phyloP scores from a whole-genome alignment of 2,329 filamentous ascomycete genomes.

The Ascomycota sp. region DNA sequence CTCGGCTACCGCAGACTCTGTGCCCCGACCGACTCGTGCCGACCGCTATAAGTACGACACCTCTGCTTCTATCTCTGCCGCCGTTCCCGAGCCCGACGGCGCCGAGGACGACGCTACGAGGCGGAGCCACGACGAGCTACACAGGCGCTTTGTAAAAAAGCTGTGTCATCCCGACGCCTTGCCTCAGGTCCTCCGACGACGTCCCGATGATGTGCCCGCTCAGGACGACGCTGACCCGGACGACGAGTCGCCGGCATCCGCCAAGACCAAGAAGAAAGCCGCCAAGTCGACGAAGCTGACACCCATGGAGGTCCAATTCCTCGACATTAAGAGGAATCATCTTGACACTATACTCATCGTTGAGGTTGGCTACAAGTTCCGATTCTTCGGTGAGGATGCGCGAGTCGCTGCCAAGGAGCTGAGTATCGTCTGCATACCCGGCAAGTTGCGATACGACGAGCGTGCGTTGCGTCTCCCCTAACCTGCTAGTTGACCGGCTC shows the following conservation, averaged over 20 bases:
- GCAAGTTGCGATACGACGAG: conserved; percentile 85
- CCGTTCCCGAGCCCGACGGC: conserved; percentile 14
- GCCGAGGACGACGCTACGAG: conserved; percentile 27
- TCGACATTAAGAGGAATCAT: conserved; percentile 83
- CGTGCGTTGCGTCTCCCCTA: conserved; percentile 22
- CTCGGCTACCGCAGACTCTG: conserved; percentile 3
- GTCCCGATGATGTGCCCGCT: conserved; percentile 27
- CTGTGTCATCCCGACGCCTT: conserved; percentile 71
- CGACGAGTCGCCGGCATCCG: conserved; percentile 21
- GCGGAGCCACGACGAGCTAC: conserved; percentile 46
- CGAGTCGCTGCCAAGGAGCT: conserved; percentile 71
- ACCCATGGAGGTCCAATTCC: conserved; percentile 77
- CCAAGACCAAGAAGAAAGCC: conserved; percentile 41
- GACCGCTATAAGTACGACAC: conserved; percentile 28
- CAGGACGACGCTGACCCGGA: conserved; percentile 33
- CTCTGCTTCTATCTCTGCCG: conserved; percentile 19
- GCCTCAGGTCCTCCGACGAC: conserved; percentile 35
- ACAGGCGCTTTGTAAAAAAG: conserved; percentile 72
- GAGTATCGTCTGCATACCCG: conserved; percentile 88
- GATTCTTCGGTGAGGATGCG: conserved; percentile 91
- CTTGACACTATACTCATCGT: conserved; percentile 77
- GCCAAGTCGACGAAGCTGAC: conserved; percentile 59
- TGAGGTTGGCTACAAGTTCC: conserved; percentile 94
- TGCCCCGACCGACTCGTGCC: conserved; percentile 18
- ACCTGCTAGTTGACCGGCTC: too few relatives aligned